Evolutionary conservation across 345 rosid species (phyloP).

Genomic region (Eucalyptus regnans): DNA sequence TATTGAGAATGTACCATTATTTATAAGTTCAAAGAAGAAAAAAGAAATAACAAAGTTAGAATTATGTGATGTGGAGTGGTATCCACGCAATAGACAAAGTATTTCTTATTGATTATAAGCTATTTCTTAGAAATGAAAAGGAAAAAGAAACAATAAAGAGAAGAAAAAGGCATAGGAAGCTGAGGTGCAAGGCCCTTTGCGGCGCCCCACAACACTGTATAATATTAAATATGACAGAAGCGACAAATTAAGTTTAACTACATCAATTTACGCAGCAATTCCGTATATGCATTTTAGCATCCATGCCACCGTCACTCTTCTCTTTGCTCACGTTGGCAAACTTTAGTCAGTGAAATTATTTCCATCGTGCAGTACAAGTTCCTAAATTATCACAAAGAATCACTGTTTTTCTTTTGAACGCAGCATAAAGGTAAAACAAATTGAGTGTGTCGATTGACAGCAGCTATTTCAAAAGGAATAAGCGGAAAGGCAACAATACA

Average conservation of each 20-base stretch:
- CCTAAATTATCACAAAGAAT: not conserved
- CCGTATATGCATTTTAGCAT: not conserved
- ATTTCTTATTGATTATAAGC: not conserved
- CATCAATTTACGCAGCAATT: not conserved
- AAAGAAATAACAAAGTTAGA: not conserved
- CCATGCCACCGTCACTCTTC: not conserved
- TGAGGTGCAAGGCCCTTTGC: not conserved
- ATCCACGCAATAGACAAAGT: not conserved
- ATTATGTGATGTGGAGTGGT: not conserved
- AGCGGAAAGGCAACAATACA: not conserved
- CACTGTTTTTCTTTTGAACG: not conserved
- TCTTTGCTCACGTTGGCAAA: not conserved
- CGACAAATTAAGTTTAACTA: not conserved
- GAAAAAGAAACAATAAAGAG: not conserved
- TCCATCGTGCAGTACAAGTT: fast-evolving
- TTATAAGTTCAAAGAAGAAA: not conserved
- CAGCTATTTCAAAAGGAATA: not conserved
- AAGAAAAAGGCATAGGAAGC: not conserved
- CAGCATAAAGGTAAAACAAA: not conserved
- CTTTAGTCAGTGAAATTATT: not conserved
- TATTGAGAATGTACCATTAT: not conserved
- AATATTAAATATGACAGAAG: not conserved
- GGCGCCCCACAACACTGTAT: not conserved
- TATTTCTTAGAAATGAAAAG: not conserved
- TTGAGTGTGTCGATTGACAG: not conserved